Evolutionary conservation across 1,284 basidiomycete genomes (phyloP).

Genomic region (Pisolithus thermaeus): DNA sequence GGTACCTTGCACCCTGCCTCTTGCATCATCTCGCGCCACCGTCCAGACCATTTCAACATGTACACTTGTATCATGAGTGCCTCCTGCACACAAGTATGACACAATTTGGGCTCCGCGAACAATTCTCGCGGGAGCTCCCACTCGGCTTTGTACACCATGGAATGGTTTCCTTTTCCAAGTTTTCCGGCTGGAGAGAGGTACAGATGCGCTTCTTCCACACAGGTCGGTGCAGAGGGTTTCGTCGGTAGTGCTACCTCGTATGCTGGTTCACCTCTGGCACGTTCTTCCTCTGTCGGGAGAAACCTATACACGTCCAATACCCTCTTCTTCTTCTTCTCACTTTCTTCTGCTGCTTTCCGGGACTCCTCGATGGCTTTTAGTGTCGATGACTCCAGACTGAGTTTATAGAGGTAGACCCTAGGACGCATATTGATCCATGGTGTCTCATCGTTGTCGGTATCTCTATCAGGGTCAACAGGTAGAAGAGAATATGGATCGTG

Average conservation of each 20-base stretch:
- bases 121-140: slow-evolving; percentile 37
- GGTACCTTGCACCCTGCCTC: background rate
- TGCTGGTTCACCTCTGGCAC: slow-evolving; percentile 13
- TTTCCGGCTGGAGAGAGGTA: slow-evolving; percentile 32
- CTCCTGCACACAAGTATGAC: slow-evolving; percentile 16
- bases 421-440: slow-evolving; percentile 19
- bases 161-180: slow-evolving; percentile 36
- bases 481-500: slow-evolving; percentile 24
- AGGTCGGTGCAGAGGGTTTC: slow-evolving; percentile 6
- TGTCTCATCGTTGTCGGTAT: background rate
- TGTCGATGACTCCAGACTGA: background rate
- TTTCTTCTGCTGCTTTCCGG: slow-evolving; percentile 5
- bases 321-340: slow-evolving; percentile 8
- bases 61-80: slow-evolving; percentile 16
- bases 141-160: slow-evolving; percentile 35
- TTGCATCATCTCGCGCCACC: slow-evolving; percentile 15
- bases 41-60: slow-evolving; percentile 19
- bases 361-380: background rate
- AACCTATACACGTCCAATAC: slow-evolving; percentile 17
- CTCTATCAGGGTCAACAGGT: background rate
- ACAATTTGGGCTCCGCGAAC: slow-evolving; percentile 20
- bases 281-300: slow-evolving; percentile 12
- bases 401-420: slow-evolving; percentile 14
- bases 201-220: slow-evolving; percentile 33
- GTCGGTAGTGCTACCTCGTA: slow-evolving; percentile 21